phyloP scores from a whole-genome alignment of 345 rosid genomes.

The Eucalyptus sp. region DNA sequence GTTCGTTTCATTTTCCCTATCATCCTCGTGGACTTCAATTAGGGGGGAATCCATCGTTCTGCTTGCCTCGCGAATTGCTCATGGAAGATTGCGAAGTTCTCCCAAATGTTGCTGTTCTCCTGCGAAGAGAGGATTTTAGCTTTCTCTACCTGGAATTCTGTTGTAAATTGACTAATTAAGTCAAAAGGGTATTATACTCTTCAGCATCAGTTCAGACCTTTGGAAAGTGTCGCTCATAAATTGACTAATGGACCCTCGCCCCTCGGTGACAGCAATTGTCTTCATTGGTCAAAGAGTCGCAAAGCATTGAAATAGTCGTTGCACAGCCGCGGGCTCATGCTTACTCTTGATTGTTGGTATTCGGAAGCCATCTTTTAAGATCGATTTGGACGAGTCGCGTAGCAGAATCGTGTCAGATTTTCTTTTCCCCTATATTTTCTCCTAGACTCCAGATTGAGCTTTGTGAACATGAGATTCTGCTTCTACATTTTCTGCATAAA shows the following conservation, averaged over 20 bases:
- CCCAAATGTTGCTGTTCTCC: neutral
- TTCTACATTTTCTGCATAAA: neutral
- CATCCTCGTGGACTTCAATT: neutral
- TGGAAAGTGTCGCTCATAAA: too few relatives aligned
- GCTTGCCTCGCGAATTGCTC: neutral
- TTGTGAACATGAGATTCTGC: neutral
- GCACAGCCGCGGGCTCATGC: too few relatives aligned
- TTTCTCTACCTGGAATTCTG: neutral
- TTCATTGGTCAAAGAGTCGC: too few relatives aligned
- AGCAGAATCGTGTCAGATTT: neutral
- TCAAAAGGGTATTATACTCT: too few relatives aligned
- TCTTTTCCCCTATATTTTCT: too few relatives aligned
- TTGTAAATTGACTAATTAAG: too few relatives aligned
- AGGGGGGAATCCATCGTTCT: neutral
- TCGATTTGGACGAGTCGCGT: neutral
- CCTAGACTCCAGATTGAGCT: neutral
- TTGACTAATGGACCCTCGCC: too few relatives aligned
- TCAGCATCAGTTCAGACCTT: too few relatives aligned
- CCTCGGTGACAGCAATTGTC: too few relatives aligned
- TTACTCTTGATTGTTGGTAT: neutral
- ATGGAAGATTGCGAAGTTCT: neutral
- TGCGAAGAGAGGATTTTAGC: neutral
- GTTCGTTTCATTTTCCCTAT: neutral
- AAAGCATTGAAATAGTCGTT: too few relatives aligned
- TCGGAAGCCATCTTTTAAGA: neutral